A percentile compares a stretch with the other conserved stretches of the same genome.
Conservation (phyloP, 768 basidiomycete species). For the Calocera cornea region DNA sequence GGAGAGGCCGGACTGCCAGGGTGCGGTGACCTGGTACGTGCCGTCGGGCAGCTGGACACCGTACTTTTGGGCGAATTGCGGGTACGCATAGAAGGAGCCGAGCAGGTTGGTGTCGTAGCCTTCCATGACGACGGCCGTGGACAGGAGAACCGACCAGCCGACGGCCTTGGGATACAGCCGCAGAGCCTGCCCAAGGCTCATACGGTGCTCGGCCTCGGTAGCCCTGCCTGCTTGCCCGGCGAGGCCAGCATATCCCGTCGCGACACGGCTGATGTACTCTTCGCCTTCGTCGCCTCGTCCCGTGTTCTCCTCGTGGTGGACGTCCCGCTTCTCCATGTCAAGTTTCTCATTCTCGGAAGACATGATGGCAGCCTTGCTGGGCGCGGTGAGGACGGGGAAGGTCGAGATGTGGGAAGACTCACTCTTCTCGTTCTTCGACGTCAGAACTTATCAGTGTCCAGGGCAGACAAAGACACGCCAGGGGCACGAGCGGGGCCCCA, state of each 20-base stretch:
- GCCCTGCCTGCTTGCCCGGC: conserved; percentile 5
- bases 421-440: too few relatives aligned
- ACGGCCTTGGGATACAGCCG: conserved; percentile 26
- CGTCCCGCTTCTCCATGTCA: not conserved
- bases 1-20: conserved; percentile 27
- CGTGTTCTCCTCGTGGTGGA: not conserved
- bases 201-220: conserved; percentile 21
- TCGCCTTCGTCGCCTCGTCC: not conserved
- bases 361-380: not conserved
- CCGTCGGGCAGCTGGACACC: conserved; percentile 15
- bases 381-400: not conserved
- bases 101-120: conserved; percentile 8
- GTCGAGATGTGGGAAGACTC: not conserved
- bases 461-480: not conserved
- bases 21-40: conserved; percentile 23
- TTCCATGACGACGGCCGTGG: conserved; percentile 8
- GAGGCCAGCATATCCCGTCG: not conserved
- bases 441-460: not conserved
- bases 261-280: not conserved
- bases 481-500: not conserved
- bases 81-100: conserved; percentile 14
- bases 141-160: conserved; percentile 21
- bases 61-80: conserved; percentile 12
- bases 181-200: conserved; percentile 24
- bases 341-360: not conserved